These are phyloP conservation scores for Citrus reticulata DNA, from an alignment of 345 rosid genomes.

Conservation along the genomic window DNA sequence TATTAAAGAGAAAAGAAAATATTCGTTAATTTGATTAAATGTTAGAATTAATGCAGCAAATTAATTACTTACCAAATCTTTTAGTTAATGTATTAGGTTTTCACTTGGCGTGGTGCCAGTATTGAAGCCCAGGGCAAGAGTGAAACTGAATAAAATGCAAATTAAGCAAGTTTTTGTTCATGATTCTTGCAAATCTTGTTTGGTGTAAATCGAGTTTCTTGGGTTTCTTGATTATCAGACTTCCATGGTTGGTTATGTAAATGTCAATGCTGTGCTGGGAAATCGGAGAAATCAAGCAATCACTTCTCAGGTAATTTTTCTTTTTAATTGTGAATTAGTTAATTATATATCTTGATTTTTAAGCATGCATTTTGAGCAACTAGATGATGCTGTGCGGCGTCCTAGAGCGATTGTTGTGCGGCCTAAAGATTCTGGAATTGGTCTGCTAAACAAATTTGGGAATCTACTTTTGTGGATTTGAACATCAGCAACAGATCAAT, in stretches of 20 bases:
- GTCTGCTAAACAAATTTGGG: constrained; percentile 93
- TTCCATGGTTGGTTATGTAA: constrained; percentile 80
- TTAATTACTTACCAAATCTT: too few relatives aligned
- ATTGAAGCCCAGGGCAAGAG: constrained; percentile 75
- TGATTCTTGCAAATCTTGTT: background rate
- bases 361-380: too few relatives aligned
- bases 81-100: constrained; percentile 42
- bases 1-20: too few relatives aligned
- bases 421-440: constrained; percentile 92
- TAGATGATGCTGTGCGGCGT: constrained; percentile 35
- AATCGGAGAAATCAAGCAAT: constrained; percentile 68
- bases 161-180: constrained; percentile 46
- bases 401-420: constrained; percentile 91
- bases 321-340: background rate
- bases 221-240: constrained; percentile 40
- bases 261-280: constrained; percentile 74
- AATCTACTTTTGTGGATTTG: constrained; percentile 83
- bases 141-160: constrained; percentile 89
- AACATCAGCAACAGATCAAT: constrained; percentile 90
- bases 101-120: constrained; percentile 90
- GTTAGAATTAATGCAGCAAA: background rate
- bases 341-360: too few relatives aligned
- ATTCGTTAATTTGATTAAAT: background rate
- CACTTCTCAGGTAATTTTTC: constrained; percentile 45
- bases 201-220: constrained; percentile 2